These are phyloP conservation scores for Ascochyta koolunga DNA, from an alignment of 2,329 filamentous ascomycete species.

Conservation along the genomic window DNA sequence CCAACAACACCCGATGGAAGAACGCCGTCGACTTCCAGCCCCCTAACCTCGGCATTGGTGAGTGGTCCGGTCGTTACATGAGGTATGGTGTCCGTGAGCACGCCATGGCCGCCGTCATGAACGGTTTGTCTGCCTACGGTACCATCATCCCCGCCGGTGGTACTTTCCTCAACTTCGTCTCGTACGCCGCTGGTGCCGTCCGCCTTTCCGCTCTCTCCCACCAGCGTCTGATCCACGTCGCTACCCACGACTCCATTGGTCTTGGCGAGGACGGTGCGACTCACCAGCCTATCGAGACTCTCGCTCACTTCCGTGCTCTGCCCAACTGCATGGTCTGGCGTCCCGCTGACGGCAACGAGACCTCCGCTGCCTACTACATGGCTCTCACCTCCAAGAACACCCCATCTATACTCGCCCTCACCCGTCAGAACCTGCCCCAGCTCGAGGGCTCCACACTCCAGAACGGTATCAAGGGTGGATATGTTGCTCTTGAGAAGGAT, in stretches of 20 bases:
- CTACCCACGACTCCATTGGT: constrained; percentile 98
- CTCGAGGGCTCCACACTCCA: constrained; percentile 93
- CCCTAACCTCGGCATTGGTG: constrained; percentile 80
- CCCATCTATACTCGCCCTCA: constrained; percentile 91
- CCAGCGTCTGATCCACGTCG: constrained; percentile 90
- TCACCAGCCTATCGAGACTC: constrained; percentile 98
- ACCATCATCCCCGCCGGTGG: constrained; percentile 91
- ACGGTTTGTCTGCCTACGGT: constrained; percentile 94
- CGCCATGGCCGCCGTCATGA: constrained; percentile 90
- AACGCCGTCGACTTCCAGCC: constrained; percentile 96
- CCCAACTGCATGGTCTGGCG: constrained; percentile 99
- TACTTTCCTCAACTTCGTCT: constrained; percentile 99
- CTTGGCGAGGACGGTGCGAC: constrained; percentile 98
- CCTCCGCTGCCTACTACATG: constrained; percentile 95
- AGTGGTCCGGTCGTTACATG: constrained; percentile 90
- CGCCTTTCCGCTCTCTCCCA: constrained; percentile 92
- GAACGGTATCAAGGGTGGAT: constrained; percentile 91
- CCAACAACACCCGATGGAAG: constrained; percentile 99
- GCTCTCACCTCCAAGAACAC: constrained; percentile 88
- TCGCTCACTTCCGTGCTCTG: constrained; percentile 96
- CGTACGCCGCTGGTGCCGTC: constrained; percentile 93
- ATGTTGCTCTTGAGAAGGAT: constrained; percentile 84
- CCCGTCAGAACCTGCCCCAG: constrained; percentile 97
- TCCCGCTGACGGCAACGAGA: constrained; percentile 98
- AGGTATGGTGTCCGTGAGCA: constrained; percentile 93